Evolutionary conservation across 495 filamentous ascomycete genomes (phyloP), one percentile per base, ranked within the genome.

Genomic region (Xylaria acuta): DNA sequence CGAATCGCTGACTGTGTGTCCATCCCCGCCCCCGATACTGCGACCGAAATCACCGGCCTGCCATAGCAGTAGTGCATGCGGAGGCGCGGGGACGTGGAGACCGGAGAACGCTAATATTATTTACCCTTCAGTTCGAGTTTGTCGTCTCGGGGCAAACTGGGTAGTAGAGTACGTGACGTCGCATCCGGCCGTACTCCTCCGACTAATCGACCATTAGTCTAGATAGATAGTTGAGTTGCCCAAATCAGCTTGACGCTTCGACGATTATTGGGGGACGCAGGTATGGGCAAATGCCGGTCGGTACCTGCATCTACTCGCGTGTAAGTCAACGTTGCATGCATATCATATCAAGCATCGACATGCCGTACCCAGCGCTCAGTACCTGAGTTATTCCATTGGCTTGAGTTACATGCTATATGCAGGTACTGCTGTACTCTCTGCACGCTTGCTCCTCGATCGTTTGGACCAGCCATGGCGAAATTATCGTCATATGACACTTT

Each of bases 401-500:
- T 34, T 54, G 32, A 56, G 49, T 14, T 18, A 3, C 43, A 60
- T 69, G 5, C 32, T 59, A 25, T n/a, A 51, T 59, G 40, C 51
- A 45, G 66, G 22, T 38, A 67, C 58, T 22, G n/a, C 58, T 18
- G 32, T 8, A 38, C 22, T 12, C 14, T 5, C 51, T 27, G 66
- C 27, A 45, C 25, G 27, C 38, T 43, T n/a, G 27, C 60, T 25
- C 36, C 32, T 56, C 27, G 38, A 43, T 54, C 51, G 16, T 5
- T 6, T 9, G 27, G 25, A 49, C n/a, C 11, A 22, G 16, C 58
- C 38, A 72, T 72, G 63, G 41, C 69, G 14, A 71, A 45, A 34
- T 22, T 45, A 65, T 7, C 22, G 25, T 65, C 60, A 58, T 64
- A 65, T 65, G 36, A 58, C 25, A 56, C 60, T 27, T 70, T 70